Evolutionary conservation across 192 early-diverging fungal species (phyloP).

Genomic region (Backusella sp.): DNA sequence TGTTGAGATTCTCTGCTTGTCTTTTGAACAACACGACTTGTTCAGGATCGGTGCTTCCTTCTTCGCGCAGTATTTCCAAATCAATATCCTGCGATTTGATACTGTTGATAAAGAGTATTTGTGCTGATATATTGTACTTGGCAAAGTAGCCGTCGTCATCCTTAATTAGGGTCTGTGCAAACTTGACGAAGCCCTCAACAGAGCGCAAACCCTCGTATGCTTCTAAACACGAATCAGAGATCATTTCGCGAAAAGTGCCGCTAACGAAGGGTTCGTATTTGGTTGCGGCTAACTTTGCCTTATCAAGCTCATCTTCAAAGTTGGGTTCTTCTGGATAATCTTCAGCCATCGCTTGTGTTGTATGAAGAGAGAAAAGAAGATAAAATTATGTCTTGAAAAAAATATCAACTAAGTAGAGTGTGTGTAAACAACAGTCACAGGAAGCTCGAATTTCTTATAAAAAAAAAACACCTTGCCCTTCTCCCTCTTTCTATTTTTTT

Average conservation of each 20-base stretch:
- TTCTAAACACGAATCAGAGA: conserved; percentile 3
- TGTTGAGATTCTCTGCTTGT: conserved; percentile 9
- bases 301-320: background rate
- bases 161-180: conserved; percentile 13
- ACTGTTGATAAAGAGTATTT: conserved; percentile 24
- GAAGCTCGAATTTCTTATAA: no score
- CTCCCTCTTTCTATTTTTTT: no score
- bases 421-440: background rate
- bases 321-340: background rate
- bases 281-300: background rate
- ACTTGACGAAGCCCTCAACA: conserved; percentile 15
- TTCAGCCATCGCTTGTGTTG: background rate
- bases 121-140: conserved; percentile 7
- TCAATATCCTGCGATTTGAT: conserved; percentile 22
- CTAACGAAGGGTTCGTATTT: background rate
- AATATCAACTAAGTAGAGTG: background rate
- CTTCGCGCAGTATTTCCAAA: conserved; percentile 22
- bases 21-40: background rate
- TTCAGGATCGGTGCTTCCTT: background rate
- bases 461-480: no score
- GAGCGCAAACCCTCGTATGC: conserved; percentile 21
- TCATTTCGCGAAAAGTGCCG: conserved; percentile 10
- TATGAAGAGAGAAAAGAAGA: background rate
- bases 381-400: background rate
- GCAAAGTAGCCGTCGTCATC: conserved; percentile 25